Evolutionary conservation across 2,329 filamentous ascomycete genomes (phyloP), one percentile per base, ranked within the genome.

Genomic region (Sporothrix pallida): DNA sequence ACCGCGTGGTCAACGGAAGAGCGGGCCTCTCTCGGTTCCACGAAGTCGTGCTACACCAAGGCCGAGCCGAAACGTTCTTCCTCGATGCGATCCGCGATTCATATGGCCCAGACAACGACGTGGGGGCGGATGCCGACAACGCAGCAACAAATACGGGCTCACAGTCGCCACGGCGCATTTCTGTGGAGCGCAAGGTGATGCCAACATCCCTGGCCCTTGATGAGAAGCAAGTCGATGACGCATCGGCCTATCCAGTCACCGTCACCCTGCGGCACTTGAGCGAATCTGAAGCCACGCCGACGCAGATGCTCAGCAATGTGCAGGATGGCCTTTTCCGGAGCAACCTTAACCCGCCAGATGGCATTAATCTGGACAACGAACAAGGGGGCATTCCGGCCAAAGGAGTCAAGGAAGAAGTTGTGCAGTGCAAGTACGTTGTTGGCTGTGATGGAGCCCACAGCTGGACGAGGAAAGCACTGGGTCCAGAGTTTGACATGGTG

Each of bases 11-110:
- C 0, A 90, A 93, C 79, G 91, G 87, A 0, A 87, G 88, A 63
- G 85, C 86, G 0, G 89, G 88, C 0, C 83, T 91, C 69, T 90
- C 86, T 26, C 86, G 87, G 5, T 92, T 91, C 76, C 87, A 89
- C 72, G 87, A 93, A 78, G 87, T 89, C 2, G 88, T 92, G 3
- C 80, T 94, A 54, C 91, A 93, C 77, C 92, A 94, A 81, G 92
- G 91, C 2, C 87, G 91, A 1, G 89, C 93, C 74, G 91, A 93
- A 78, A 83, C 86, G 0, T 91, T 90, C 79, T 90, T 92, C 75
- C 50, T 78, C 67, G 74, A 76, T 67, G 73, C 78, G 60, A 78
- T 79, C 72, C 70, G 48, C 20, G 63, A 69, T 9, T 72, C 72
- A n/a, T 71, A 75, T n/a, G 71, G 71, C n/a, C 71, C 63, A 37